Evolutionary conservation across 1,284 basidiomycete genomes (phyloP), one percentile per base, ranked within the genome.

Genomic region (Apiotrichum akiyoshidainum): DNA sequence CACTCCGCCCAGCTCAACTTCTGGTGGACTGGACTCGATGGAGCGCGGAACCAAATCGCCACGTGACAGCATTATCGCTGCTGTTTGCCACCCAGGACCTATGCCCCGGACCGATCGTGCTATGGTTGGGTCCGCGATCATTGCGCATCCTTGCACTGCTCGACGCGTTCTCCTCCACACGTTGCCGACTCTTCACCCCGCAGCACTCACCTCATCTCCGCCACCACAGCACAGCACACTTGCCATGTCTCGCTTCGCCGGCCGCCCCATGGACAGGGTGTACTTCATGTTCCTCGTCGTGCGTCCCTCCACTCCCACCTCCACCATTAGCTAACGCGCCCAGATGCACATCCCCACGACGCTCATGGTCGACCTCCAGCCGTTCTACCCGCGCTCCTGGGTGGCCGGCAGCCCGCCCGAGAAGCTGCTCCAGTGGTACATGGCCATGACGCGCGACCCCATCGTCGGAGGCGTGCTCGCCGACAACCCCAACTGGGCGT

Each of bases 281-380:
- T 76, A 68, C 64, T 76, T 76, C 48, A 39, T 42, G 14, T 76
- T 74, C 63, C 72, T 66, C 47, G 49, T 68, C 1, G 74, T 74
- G 50, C 47, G 71, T 31, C 40, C 16, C 40, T 41, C 40, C 11
- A 41, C 9, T 6, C n/a, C 42, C 19, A 10, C 19, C 19, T 21
- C 17, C n/a, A 19, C 19, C 12, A 31, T n/a, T n/a, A n/a, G n/a
- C 26, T 26, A 31, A 35, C 19, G 16, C 35, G 17, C 14, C 26
- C 58, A 65, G 60, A 39, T 52, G 11, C 57, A 62, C 51, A 44
- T 65, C 17, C 46, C 51, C n/a, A 47, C 47, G 5, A 63, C 55
- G 12, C 63, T 77, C 44, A 39, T 67, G 16, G 55, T 77, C 26
- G 77, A 78, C 60, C 35, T 70, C 11, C 75, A 77, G 61, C 54